Base-by-base conservation (phyloP, 2,329 filamentous ascomycete genomes). In the Cryphonectria japonica region DNA sequence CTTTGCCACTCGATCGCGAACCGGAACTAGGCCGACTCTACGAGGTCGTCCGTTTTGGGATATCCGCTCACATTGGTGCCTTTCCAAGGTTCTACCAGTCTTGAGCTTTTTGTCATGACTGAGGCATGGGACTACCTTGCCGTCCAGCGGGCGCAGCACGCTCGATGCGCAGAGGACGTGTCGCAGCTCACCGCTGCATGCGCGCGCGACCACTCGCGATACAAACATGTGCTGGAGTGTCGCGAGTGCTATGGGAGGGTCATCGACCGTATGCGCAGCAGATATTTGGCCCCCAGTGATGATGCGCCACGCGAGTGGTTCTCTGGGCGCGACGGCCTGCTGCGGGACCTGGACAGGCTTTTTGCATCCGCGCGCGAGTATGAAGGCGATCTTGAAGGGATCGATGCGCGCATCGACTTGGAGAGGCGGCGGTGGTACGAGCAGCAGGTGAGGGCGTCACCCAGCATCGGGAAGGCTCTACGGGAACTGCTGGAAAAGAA, bases 341-440 rank as follows among this genome's bases (percentile, higher is more conserved):
- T 88, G 32, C 79, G 82, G 67, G 85, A 86, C 69, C 80, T 89
- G 14, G 84, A 86, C 72, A 77, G 78, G 62, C 76, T 87, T 62
- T 84, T 89, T 72, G 77, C 84, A 6, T 83, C 85, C 66, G 85
- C 84, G 67, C 83, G 82, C 74, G 78, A 81, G 22, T 78, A 82
- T 73, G 81, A 82, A 61, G 76, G 80, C n/a, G 80, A 82, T 67
- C 77, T 88, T 16, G 78, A 80, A 59, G 78, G 76, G 26, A 83
- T 89, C 57, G 86, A 88, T 74, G 80, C 82, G 32, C 83, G 83
- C 71, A 83, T 89, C 74, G 79, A 81, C 13, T 82, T 82, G 39
- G 86, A 88, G 76, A 87, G 86, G 75, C 82, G 83, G 72, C 82
- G 82, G 14, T 89, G 87, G 86, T 86, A 87, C 70, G 82, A 84